Evolutionary conservation across 75 land plant genomes (phyloP).

Genomic region (Pinus tabuliformis): DNA sequence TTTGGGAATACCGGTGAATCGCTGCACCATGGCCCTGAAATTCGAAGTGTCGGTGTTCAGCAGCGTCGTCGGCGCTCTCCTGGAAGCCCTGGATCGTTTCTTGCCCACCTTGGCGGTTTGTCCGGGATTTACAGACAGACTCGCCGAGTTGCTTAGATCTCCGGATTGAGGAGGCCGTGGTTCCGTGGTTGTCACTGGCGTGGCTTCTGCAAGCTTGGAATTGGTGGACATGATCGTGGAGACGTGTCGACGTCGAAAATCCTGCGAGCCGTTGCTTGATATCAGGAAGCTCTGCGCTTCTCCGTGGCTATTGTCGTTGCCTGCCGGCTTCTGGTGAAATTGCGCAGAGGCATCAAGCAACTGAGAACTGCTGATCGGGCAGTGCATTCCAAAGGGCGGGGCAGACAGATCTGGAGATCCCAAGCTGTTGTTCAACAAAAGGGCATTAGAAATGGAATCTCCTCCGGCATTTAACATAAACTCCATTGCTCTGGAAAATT

Average conservation of each 20-base stretch:
- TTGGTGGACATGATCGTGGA: not conserved
- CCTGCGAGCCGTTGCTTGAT: not conserved
- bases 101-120: constrained; percentile 14
- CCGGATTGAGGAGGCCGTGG: not conserved
- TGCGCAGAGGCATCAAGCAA: not conserved
- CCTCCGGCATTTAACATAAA: no score
- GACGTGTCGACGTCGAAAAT: not conserved
- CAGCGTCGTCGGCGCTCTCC: constrained; percentile 48
- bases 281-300: not conserved
- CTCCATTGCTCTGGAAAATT: no score
- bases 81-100: constrained; percentile 42
- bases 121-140: not conserved
- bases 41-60: constrained; percentile 56
- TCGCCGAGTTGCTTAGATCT: no score
- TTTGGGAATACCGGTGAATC: constrained; percentile 61
- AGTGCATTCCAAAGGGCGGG: no score
- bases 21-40: constrained; percentile 73
- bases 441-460: no score
- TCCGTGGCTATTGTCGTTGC: not conserved
- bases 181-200: not conserved
- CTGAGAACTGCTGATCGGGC: no score
- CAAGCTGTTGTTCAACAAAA: no score
- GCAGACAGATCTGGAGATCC: no score
- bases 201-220: no score
- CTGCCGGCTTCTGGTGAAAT: not conserved